These are phyloP conservation scores for Trichoderma pleuroti DNA, from an alignment of 2,329 filamentous ascomycete genomes.

Conservation along the genomic window DNA sequence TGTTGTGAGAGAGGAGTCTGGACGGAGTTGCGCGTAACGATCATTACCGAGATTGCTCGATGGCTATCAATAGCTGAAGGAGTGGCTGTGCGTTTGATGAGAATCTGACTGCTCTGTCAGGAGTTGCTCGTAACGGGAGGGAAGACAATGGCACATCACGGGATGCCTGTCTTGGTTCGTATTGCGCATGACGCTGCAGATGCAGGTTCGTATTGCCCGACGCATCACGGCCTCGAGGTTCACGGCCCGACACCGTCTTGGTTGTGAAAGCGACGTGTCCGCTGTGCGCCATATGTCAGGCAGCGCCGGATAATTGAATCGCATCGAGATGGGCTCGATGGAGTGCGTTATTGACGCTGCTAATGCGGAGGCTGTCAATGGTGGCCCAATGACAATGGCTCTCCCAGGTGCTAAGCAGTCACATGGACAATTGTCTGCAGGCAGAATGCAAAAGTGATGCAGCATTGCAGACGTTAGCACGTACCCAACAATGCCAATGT, in stretches of 20 bases:
- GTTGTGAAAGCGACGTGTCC: background rate
- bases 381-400: background rate
- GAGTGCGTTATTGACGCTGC: background rate
- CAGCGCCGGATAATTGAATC: conserved; percentile 9
- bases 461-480: background rate
- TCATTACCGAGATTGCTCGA: background rate
- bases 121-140: background rate
- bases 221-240: background rate
- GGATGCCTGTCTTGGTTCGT: background rate
- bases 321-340: background rate
- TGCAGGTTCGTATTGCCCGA: background rate
- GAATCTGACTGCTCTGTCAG: background rate
- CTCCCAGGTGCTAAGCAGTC: background rate
- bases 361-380: background rate
- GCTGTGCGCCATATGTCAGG: background rate
- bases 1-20: background rate
- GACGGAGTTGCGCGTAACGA: background rate
- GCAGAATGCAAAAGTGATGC: conserved; percentile 1
- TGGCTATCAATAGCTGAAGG: background rate
- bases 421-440: conserved; percentile 3
- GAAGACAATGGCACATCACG: background rate
- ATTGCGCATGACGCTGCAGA: background rate
- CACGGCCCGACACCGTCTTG: background rate
- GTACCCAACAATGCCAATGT: background rate
- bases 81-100: conserved; percentile 5